Conservation (phyloP, 75 land plant genomes). For the Cunninghamia lanceolata region DNA sequence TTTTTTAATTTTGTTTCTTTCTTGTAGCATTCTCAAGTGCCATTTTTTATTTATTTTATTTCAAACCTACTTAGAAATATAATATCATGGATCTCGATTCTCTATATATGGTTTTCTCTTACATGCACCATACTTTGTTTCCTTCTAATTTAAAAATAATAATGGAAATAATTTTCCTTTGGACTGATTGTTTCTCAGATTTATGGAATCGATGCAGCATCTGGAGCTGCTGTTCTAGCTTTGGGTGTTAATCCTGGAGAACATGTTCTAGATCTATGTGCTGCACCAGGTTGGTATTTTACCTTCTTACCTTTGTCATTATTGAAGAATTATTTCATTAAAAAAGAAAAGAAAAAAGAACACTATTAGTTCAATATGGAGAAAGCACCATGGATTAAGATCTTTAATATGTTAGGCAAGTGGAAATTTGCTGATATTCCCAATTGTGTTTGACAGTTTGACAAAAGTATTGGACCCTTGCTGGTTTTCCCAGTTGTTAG, state of each 20-base stretch:
- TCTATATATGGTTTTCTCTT: neutral
- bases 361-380: neutral
- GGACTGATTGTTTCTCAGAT: slow-evolving; percentile 39
- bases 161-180: neutral
- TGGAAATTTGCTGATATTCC: no score
- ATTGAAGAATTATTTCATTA: neutral
- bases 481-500: no score
- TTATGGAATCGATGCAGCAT: slow-evolving; percentile 98
- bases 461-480: no score
- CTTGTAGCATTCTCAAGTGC: neutral
- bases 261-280: slow-evolving; percentile 97
- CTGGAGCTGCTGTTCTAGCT: slow-evolving; percentile 96
- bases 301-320: neutral
- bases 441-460: no score
- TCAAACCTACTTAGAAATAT: neutral
- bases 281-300: slow-evolving; percentile 80
- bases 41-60: neutral
- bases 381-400: neutral
- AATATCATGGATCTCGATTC: neutral
- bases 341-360: neutral
- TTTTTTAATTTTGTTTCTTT: neutral
- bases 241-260: slow-evolving; percentile 65
- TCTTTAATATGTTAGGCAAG: neutral
- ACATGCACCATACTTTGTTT: neutral
- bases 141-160: neutral